These are phyloP conservation scores for Gnetum montanum DNA, from an alignment of 75 land plant species.

Conservation along the genomic window DNA sequence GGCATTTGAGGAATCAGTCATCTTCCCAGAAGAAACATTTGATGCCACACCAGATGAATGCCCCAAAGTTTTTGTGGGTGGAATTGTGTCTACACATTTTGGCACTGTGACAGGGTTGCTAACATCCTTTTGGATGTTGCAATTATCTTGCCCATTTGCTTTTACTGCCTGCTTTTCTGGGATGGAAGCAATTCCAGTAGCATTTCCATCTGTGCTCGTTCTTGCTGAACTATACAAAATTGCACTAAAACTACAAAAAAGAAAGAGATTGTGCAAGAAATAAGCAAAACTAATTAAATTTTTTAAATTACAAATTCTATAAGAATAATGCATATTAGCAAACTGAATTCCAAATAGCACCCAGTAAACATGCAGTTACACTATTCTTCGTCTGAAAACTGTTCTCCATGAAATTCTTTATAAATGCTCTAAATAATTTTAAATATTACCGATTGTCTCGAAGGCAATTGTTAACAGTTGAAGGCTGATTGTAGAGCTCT, in stretches of 20 bases:
- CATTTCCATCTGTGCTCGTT: constrained; percentile 28
- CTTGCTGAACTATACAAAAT: constrained; percentile 47
- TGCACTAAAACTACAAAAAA: constrained; percentile 38
- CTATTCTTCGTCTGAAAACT: no score
- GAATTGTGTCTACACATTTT: constrained; percentile 9
- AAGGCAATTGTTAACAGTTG: constrained; percentile 61
- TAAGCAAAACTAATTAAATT: no score
- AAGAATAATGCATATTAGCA: no score
- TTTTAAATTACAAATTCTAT: no score
- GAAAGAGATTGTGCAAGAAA: background rate
- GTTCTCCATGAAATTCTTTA: background rate
- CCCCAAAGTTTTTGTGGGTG: constrained; percentile 5
- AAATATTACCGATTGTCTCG: constrained; percentile 75
- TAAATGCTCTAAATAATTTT: background rate
- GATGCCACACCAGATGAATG: constrained; percentile 13
- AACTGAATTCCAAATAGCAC: no score
- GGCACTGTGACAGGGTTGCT: constrained; percentile 16
- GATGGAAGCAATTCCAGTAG: constrained; percentile 6
- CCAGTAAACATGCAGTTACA: no score
- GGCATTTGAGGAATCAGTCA: constrained; percentile 14
- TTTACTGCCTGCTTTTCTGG: constrained; percentile 1
- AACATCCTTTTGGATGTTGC: no score
- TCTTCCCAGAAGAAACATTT: constrained; percentile 16
- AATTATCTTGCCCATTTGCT: no score
- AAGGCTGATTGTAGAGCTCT: constrained; percentile 70